Evolutionary conservation across 2,329 filamentous ascomycete genomes (phyloP).

Genomic region (Emericellopsis atlantica): DNA sequence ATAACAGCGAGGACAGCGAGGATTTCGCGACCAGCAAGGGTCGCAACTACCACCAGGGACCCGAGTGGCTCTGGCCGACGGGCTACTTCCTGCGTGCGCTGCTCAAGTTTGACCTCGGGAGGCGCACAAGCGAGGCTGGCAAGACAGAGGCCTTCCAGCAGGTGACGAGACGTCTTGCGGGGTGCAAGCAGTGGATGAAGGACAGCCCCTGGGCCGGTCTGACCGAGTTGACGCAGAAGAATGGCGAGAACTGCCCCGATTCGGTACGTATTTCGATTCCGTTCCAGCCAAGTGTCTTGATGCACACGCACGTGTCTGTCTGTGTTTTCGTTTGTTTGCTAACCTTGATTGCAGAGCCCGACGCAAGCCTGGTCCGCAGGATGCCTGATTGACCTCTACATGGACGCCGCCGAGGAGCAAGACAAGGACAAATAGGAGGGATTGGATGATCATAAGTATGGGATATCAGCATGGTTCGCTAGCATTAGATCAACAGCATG

Average conservation of each 20-base stretch:
- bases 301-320: too few species aligned
- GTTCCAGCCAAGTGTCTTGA: too few species aligned
- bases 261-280: conserved; percentile 49
- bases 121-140: conserved; percentile 47
- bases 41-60: conserved; percentile 94
- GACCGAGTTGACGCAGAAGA: conserved; percentile 85
- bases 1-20: conserved; percentile 83
- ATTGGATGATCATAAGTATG: too few species aligned
- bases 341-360: conserved; percentile 49
- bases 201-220: conserved; percentile 80
- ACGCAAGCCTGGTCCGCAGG: conserved; percentile 95
- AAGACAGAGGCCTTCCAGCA: conserved; percentile 88
- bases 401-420: conserved; percentile 61
- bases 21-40: conserved; percentile 91
- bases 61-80: conserved; percentile 96
- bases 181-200: conserved; percentile 74
- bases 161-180: conserved; percentile 68
- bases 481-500: background rate
- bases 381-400: conserved; percentile 90
- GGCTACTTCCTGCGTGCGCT: conserved; percentile 90
- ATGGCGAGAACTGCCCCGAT: conserved; percentile 71
- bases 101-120: conserved; percentile 75
- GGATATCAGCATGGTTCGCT: too few species aligned
- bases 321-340: conserved; percentile 1
- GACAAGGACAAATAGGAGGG: conserved; percentile 4